Conservation (phyloP, 2,329 filamentous ascomycete genomes). For the Cercospora sesami region DNA sequence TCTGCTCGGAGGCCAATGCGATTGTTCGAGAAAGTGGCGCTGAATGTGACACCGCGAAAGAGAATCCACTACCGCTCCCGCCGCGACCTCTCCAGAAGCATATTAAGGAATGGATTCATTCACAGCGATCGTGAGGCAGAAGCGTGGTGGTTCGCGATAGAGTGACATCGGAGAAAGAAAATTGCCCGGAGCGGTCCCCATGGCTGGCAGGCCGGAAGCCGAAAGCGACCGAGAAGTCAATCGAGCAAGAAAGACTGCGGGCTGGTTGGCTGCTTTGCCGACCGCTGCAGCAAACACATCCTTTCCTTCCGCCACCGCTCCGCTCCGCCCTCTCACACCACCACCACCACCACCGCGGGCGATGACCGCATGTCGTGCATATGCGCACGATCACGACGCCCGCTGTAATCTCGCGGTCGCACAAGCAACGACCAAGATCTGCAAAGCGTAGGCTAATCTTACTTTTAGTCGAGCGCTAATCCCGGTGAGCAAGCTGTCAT, state of each 20-base stretch:
- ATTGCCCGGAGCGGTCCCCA: neutral
- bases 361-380: neutral
- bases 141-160: conserved; percentile 2
- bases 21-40: neutral
- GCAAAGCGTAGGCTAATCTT: conserved; percentile 14
- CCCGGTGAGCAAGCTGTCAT: conserved; percentile 10
- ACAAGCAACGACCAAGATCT: conserved; percentile 11
- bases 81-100: neutral
- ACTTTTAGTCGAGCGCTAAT: conserved; percentile 8
- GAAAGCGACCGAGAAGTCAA: conserved; percentile 1
- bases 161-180: conserved; percentile 4
- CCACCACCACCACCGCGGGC: neutral
- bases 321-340: neutral
- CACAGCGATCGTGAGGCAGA: neutral
- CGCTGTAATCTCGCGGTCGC: conserved; percentile 11
- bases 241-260: neutral
- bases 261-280: neutral
- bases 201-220: neutral
- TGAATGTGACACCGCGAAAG: neutral
- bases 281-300: neutral
- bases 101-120: neutral
- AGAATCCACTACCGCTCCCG: conserved; percentile 2
- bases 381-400: neutral
- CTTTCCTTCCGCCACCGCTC: neutral
- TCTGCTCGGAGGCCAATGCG: conserved; percentile 9